Conservation (phyloP, 352 stramenopile species). For the Globisporangium paddicum region DNA sequence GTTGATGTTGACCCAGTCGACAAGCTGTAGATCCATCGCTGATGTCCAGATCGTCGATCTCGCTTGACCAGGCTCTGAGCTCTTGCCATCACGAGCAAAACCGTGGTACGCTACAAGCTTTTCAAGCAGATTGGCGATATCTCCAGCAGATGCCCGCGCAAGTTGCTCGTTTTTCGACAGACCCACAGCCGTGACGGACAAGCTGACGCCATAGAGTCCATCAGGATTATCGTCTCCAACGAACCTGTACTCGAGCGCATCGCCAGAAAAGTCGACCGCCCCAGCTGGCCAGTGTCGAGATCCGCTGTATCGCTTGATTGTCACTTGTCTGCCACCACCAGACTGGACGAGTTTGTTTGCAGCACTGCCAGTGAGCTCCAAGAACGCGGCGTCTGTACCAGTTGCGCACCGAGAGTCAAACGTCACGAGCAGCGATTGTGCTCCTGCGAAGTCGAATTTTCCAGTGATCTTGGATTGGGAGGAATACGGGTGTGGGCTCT, state of each 20-base stretch:
- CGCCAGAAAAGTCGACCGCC: constrained; percentile 48
- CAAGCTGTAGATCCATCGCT: constrained; percentile 77
- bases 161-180: constrained; percentile 65
- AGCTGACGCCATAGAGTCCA: constrained; percentile 49
- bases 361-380: constrained; percentile 11
- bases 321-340: constrained; percentile 16
- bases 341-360: constrained; percentile 10
- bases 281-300: constrained; percentile 41
- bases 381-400: constrained; percentile 12
- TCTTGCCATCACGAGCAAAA: not conserved
- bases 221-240: constrained; percentile 48
- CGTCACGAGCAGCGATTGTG: constrained; percentile 47
- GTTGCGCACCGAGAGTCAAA: constrained; percentile 71
- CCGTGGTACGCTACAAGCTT: constrained; percentile 19
- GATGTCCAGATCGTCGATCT: constrained; percentile 34
- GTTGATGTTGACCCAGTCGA: constrained; percentile 85
- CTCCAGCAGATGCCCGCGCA: constrained; percentile 27
- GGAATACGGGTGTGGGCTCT: constrained; percentile 62
- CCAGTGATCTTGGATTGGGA: constrained; percentile 22
- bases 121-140: constrained; percentile 33
- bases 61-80: not conserved
- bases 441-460: constrained; percentile 42
- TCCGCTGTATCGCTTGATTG: constrained; percentile 32
- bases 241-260: constrained; percentile 62
- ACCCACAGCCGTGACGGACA: constrained; percentile 52